A percentile compares a stretch with the other conserved stretches of the same genome.
Conservation (phyloP, 768 basidiomycete genomes). For the Serendipita sp. region DNA sequence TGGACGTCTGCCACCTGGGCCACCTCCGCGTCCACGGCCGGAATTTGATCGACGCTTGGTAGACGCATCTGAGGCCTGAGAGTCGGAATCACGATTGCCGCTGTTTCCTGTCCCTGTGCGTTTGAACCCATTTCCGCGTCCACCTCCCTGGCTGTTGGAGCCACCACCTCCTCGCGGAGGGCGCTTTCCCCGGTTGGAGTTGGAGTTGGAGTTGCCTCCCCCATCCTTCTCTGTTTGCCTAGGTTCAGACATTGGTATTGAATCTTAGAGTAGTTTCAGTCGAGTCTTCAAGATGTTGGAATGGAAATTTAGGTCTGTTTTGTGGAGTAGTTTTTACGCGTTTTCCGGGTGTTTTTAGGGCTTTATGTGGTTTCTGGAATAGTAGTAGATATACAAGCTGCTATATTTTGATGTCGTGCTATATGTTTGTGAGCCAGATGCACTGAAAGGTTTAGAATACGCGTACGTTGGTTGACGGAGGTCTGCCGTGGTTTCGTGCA, state of each 20-base stretch:
- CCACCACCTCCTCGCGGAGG: not conserved
- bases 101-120: conserved; percentile 1
- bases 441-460: not conserved
- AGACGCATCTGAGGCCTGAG: conserved; percentile 2
- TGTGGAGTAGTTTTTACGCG: conserved; percentile 4
- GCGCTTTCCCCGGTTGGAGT: not conserved
- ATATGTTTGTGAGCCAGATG: not conserved
- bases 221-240: not conserved
- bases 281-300: conserved; percentile 6
- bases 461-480: conserved; percentile 5
- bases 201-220: conserved; percentile 4
- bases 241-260: conserved; percentile 9
- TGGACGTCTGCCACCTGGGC: conserved; percentile 5
- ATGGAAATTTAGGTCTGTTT: conserved; percentile 2
- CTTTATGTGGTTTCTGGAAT: conserved; percentile 8
- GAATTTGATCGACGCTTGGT: conserved; percentile 4
- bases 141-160: not conserved
- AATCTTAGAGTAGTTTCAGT: not conserved
- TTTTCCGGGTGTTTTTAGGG: conserved; percentile 5
- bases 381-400: conserved; percentile 7
- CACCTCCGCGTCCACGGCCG: conserved; percentile 1
- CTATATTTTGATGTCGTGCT: conserved; percentile 3
- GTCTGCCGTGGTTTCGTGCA: conserved; percentile 5
- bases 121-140: not conserved
- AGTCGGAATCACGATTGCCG: conserved; percentile 3